Evolutionary conservation across 2,329 filamentous ascomycete genomes (phyloP), one percentile per base, ranked within the genome.

Genomic region (Fusarium oxysporum): DNA sequence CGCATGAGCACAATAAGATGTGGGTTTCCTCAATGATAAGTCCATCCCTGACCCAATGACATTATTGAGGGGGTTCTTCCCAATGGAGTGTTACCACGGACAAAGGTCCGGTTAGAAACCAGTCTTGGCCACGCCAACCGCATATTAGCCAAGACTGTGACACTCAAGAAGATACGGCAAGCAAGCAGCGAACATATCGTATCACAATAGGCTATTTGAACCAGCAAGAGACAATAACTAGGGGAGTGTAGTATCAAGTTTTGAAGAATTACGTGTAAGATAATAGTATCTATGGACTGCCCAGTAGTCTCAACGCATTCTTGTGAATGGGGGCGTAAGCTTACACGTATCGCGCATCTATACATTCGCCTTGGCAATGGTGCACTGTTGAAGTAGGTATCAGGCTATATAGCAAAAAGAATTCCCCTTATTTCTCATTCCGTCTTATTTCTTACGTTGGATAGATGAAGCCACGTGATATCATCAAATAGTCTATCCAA

Each of bases 401-500:
- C 40, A 35, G 55, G 55, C 40, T 57, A 57, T 41, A 28, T 35
- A 55, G 28, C 23, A 54, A n/a, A 28, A 13, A 28, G 12, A n/a
- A 54, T 10, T 17, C 28, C 3, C 33, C 6, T 12, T 28, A 19
- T n/a, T n/a, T n/a, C 23, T n/a, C 23, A 40, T n/a, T n/a, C 23
- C 21, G 17, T 21, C 40, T 59, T n/a, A n/a, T 9, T 64, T 69
- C 55, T 57, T 40, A 47, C 41, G 43, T 44, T 64, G 44, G 57
- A 63, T 44, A 12, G 25, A 19, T 35, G n/a, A 28, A 25, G n/a
- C 50, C 50, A 69, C 66, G 66, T 69, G 58, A 69, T 64, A 56
- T 41, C 40, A 57, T 62, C 50, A 63, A 38, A 41, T 30, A 32
- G 37, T n/a, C 54, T 30, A 41, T 35, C 23, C 44, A 33, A 63